Conservation (phyloP, 164 flowering plant species). For the Aristolochia contorta region DNA sequence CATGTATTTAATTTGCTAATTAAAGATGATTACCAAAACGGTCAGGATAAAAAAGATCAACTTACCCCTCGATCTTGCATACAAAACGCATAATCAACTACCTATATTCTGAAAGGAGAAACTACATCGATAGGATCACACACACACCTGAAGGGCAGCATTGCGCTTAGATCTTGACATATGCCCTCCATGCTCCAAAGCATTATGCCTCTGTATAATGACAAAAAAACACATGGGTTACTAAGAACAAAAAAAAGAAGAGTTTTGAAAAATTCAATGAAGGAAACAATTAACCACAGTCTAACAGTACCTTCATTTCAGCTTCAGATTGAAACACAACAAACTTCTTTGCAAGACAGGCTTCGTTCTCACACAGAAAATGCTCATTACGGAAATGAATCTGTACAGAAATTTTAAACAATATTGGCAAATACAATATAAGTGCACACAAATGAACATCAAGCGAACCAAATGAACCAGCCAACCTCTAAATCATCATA, state of each 20-base stretch:
- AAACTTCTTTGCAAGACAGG: conserved; percentile 82
- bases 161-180: conserved; percentile 89
- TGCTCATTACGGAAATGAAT: conserved; percentile 79
- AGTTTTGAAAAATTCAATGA: background rate
- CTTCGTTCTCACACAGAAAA: conserved; percentile 85
- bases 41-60: too few species aligned
- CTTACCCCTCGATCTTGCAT: background rate
- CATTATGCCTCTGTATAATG: conserved; percentile 61
- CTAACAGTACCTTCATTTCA: conserved; percentile 66
- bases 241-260: background rate
- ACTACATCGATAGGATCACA: background rate
- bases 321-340: conserved; percentile 71
- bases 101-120: background rate
- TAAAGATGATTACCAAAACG: too few species aligned
- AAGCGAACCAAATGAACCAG: conserved; percentile 2
- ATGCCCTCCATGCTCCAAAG: conserved; percentile 79
- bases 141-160: conserved; percentile 77
- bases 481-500: conserved; percentile 89
- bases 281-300: background rate
- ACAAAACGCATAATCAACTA: background rate
- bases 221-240: background rate
- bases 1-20: background rate
- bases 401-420: conserved; percentile 27
- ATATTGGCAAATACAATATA: too few species aligned
- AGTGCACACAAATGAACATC: background rate